phyloP scores from a whole-genome alignment of 805 yeast species.

The Candida sonorensis region DNA sequence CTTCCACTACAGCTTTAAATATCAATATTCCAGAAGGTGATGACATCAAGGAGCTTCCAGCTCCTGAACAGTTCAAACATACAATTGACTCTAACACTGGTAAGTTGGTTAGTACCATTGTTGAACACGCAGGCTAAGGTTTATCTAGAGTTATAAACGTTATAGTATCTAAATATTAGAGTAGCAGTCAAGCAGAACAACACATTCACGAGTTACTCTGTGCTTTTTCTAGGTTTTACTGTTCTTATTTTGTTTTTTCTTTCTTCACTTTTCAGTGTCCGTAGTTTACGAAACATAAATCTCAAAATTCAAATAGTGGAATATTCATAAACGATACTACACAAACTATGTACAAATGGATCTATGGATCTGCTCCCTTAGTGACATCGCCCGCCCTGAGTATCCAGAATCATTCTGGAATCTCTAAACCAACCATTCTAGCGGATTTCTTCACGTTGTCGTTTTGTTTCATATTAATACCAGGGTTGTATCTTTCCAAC shows the following conservation, averaged over 20 bases:
- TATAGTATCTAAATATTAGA: no score
- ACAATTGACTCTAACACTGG: conserved; percentile 45
- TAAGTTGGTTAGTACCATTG: conserved; percentile 60
- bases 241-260: no score
- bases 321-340: neutral
- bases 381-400: no score
- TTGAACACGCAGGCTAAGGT: conserved; percentile 69
- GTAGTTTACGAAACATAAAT: no score
- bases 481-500: conserved; percentile 82
- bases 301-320: no score
- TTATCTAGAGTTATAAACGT: conserved; percentile 1
- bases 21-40: conserved; percentile 73
- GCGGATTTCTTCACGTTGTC: conserved; percentile 81
- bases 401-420: no score
- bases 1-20: conserved; percentile 80
- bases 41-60: conserved; percentile 73
- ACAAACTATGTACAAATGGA: neutral
- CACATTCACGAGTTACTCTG: no score
- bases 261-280: no score
- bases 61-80: conserved; percentile 91
- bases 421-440: conserved; percentile 75
- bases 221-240: no score
- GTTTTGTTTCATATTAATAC: conserved; percentile 65
- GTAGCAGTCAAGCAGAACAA: no score
- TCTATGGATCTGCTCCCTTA: no score